Evolutionary conservation across 2,329 filamentous ascomycete species (phyloP), one percentile per base, ranked within the genome.

Genomic region (Sordariomycetes sp.): DNA sequence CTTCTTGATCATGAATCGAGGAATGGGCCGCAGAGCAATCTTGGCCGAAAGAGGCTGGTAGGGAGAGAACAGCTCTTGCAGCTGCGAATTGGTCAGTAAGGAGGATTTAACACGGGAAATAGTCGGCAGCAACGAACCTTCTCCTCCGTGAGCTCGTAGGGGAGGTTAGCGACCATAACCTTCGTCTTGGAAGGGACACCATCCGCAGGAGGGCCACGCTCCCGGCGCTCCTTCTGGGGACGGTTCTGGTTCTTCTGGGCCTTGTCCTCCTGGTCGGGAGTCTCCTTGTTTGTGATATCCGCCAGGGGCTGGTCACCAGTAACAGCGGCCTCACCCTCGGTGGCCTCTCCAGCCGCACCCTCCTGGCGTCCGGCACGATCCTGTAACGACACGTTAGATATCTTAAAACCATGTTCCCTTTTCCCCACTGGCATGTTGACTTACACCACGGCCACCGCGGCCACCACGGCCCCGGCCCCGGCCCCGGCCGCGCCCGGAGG

Each of bases 1-100:
- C 84, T 99, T 99, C 87, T 96, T 96, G 77, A 99, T 94, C 94
- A 99, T 99, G 81, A 97, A 99, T 68, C 92, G 91, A 65, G 94
- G 94, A 65, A 99, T 99, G 56, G 94, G 94, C 67, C 94, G 92
- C 65, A 99, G 89, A 64, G 94, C 94, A 69, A 99, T 97, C 85
- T 97, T 99, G 73, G 94, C 92, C 63, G 90, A 95, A 65, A 87
- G 86, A 61, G 94, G 94, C 70, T 90, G 81, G 79, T 96, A 99
- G 62, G 84, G 89, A 68, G 83, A 80, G 76, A 99, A 99, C 68
- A 99, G 89, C 73, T 99, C 92, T 78, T 96, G 91, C 70, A 99
- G 90, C 94, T 97, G 54, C 48, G 54, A 52, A 42, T 24, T 54
- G 34, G 58, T 64, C 57, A 66, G 58, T 20, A 56, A 22, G 50